phyloP scores from a whole-genome alignment of 441 rosid species.

The Erysimum cheiri region DNA sequence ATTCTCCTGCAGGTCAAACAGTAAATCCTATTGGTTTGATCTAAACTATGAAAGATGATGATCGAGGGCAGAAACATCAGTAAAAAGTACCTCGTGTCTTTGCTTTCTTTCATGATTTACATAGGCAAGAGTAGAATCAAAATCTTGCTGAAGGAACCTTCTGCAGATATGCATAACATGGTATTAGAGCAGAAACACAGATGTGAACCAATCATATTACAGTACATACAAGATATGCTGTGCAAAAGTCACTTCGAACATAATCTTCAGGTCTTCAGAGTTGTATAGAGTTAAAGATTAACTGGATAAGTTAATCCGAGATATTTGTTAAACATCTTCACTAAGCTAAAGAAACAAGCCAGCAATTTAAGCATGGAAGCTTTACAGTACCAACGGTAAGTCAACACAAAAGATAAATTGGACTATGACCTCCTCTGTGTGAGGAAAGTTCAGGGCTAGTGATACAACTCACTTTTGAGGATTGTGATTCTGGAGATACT shows the following conservation, averaged over 20 bases:
- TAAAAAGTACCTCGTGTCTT: conserved; percentile 73
- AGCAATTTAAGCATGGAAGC: conserved; percentile 6
- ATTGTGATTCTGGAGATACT: conserved; percentile 76
- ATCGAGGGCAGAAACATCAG: conserved; percentile 22
- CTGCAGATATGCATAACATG: conserved; percentile 51
- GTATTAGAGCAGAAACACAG: conserved; percentile 23
- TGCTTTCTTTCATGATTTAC: conserved; percentile 96
- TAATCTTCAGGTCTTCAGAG: conserved; percentile 12
- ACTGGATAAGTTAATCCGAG: conserved; percentile 4
- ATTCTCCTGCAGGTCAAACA: conserved; percentile 58
- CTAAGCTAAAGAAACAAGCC: conserved; percentile 18
- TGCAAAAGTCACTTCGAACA: conserved; percentile 18
- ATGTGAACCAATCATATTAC: conserved; percentile 29
- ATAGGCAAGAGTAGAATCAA: conserved; percentile 87
- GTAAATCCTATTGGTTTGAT: conserved; percentile 11
- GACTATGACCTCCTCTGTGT: conserved; percentile 17
- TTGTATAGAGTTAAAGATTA: conserved; percentile 1
- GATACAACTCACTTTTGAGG: conserved; percentile 75
- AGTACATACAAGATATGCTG: conserved; percentile 11
- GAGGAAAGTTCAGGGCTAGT: conserved; percentile 21
- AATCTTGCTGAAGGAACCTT: conserved; percentile 91
- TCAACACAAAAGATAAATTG: conserved; percentile 4
- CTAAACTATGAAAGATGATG: neutral
- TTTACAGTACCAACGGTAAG: conserved; percentile 20
- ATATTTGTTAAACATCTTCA: conserved; percentile 20